These are phyloP conservation scores for Candida tropicalis DNA, from an alignment of 1,139 yeast species.

Conservation along the genomic window DNA sequence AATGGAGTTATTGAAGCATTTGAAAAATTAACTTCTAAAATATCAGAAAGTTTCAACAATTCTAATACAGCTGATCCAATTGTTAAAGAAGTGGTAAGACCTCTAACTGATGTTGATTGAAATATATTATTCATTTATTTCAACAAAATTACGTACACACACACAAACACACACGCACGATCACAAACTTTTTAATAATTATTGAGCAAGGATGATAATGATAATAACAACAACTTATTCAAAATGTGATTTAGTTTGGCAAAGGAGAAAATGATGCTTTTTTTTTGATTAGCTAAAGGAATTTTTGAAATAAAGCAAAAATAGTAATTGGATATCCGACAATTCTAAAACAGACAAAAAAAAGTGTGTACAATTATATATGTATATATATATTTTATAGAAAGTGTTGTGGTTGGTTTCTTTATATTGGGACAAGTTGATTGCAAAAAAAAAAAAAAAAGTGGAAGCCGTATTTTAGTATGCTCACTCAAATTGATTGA, in stretches of 20 bases:
- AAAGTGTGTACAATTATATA: too few relatives aligned
- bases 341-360: not conserved
- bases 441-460: conserved; percentile 7
- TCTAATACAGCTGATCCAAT: conserved; percentile 42
- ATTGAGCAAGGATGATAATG: too few relatives aligned
- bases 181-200: too few relatives aligned
- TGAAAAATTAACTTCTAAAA: conserved; percentile 37
- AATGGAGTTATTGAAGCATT: conserved; percentile 43
- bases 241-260: too few relatives aligned
- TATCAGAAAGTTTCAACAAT: conserved; percentile 36
- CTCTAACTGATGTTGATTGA: conserved; percentile 48
- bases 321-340: conserved; percentile 1
- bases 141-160: too few relatives aligned
- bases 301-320: not conserved
- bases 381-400: not conserved
- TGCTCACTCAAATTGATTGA: not conserved
- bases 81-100: conserved; percentile 38
- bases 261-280: too few relatives aligned
- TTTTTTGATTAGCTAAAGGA: conserved; percentile 1
- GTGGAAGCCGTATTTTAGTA: not conserved
- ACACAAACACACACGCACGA: too few relatives aligned
- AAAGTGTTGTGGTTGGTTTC: conserved; percentile 5
- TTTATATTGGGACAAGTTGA: conserved; percentile 4
- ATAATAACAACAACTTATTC: too few relatives aligned
- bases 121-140: conserved; percentile 21